A percentile compares a stretch with the other conserved stretches of the same genome.
Evolutionary conservation across 805 yeast genomes (phyloP).

Genomic region (Starmerella apicola): DNA sequence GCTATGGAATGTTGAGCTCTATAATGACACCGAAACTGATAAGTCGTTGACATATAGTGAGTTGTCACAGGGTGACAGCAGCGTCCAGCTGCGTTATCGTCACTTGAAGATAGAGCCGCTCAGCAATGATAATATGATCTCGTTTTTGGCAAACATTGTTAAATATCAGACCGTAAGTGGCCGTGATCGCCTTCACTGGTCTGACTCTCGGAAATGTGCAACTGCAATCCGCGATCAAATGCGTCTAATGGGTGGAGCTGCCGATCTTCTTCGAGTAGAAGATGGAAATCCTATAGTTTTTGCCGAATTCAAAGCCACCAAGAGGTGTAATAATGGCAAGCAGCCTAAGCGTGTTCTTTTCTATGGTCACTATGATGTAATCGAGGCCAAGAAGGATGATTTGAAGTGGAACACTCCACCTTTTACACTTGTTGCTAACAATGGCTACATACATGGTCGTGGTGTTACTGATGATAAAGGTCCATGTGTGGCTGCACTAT

Average conservation of each 20-base stretch:
- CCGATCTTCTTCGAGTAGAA: conserved; percentile 58
- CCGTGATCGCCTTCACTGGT: conserved; percentile 51
- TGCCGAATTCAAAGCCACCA: conserved; percentile 45
- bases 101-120: conserved; percentile 23
- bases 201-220: conserved; percentile 81
- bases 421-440: conserved; percentile 55
- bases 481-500: conserved; percentile 75
- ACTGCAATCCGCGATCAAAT: conserved; percentile 52
- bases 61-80: neutral
- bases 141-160: conserved; percentile 48
- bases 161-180: conserved; percentile 69
- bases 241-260: conserved; percentile 48
- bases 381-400: conserved; percentile 51
- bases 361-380: conserved; percentile 96
- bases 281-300: conserved; percentile 78
- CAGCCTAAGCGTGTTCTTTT: conserved; percentile 46
- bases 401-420: conserved; percentile 65
- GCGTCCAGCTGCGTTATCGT: conserved; percentile 3
- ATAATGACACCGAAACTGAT: conserved; percentile 3
- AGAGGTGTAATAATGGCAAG: conserved; percentile 4
- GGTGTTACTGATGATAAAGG: conserved; percentile 96
- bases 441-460: conserved; percentile 81
- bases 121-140: conserved; percentile 51
- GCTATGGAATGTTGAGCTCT: conserved; percentile 48
- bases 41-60: neutral